Conservation (phyloP, 1,284 basidiomycete species). For the Inonotus hispidus region DNA sequence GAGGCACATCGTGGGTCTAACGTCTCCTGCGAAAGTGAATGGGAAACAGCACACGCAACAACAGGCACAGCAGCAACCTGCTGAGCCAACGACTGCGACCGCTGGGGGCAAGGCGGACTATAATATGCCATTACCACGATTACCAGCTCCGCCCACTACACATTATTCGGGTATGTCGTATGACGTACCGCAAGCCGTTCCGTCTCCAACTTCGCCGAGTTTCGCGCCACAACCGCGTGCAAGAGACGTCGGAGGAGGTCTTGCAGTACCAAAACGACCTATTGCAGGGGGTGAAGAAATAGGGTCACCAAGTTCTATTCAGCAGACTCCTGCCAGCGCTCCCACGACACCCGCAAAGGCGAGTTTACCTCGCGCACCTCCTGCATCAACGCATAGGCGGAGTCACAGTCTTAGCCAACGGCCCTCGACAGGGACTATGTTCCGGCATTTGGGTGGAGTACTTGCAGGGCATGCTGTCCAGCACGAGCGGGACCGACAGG, state of each 20-base stretch:
- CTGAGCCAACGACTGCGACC: neutral
- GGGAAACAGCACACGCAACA: constrained; percentile 8
- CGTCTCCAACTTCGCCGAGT: constrained; percentile 48
- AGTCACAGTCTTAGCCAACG: constrained; percentile 76
- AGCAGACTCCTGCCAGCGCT: constrained; percentile 30
- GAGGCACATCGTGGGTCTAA: constrained; percentile 9
- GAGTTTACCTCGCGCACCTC: constrained; percentile 53
- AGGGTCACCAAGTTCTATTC: constrained; percentile 10
- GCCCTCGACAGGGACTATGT: constrained; percentile 35
- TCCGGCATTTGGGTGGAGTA: constrained; percentile 31
- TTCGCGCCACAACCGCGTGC: constrained; percentile 58
- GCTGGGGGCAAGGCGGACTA: constrained; percentile 56
- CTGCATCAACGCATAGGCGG: constrained; percentile 60
- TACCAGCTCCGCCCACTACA: constrained; percentile 75
- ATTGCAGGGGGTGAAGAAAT: neutral
- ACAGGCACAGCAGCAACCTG: neutral
- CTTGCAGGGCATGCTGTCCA: constrained; percentile 36
- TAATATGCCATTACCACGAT: constrained; percentile 73
- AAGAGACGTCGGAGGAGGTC: constrained; percentile 35
- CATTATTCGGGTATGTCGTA: constrained; percentile 78
- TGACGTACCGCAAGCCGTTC: constrained; percentile 35
- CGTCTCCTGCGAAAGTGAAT: constrained; percentile 9
- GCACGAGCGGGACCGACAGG: constrained; percentile 27
- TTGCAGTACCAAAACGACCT: constrained; percentile 24
- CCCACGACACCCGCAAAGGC: constrained; percentile 31